Conservation (phyloP, 2,329 filamentous ascomycete genomes). For the Magnaporthales sp. region DNA sequence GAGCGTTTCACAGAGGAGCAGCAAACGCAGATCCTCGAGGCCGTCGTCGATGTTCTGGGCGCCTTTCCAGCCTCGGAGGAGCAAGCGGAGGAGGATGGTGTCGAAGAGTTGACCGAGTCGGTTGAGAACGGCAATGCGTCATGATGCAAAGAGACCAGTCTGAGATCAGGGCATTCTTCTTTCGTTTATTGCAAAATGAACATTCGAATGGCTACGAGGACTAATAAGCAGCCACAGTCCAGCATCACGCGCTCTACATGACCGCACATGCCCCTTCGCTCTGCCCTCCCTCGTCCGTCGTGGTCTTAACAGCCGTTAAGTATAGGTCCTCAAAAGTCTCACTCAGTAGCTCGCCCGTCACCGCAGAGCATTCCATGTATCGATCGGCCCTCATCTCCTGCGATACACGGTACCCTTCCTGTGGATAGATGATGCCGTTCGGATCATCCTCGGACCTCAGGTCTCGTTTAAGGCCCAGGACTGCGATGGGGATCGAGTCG, state of each 20-base stretch:
- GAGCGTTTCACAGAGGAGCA: constrained; percentile 50
- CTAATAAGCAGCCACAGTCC: not conserved
- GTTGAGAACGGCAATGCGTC: constrained; percentile 24
- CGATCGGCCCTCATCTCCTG: constrained; percentile 52
- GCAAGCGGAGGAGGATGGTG: constrained; percentile 24
- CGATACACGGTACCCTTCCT: constrained; percentile 48
- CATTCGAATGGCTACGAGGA: not conserved
- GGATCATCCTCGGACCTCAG: constrained; percentile 48
- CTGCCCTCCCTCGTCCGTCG: constrained; percentile 37
- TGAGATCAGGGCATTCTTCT: not conserved
- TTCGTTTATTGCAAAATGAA: not conserved
- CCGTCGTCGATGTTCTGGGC: constrained; percentile 51
- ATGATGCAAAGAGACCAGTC: not conserved
- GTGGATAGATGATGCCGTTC: constrained; percentile 51
- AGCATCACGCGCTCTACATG: constrained; percentile 27
- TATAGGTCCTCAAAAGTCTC: constrained; percentile 54
- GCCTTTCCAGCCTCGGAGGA: constrained; percentile 29
- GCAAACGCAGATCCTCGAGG: constrained; percentile 47
- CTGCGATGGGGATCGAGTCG: constrained; percentile 42
- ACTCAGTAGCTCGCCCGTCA: constrained; percentile 49
- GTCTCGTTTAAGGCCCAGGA: constrained; percentile 54
- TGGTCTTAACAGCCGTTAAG: constrained; percentile 41
- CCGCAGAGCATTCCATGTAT: constrained; percentile 56
- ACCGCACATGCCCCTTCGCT: constrained; percentile 45
- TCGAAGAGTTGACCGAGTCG: constrained; percentile 12